Evolutionary conservation across 2,329 filamentous ascomycete genomes (phyloP).

Genomic region (Tolypocladium pustulatum): DNA sequence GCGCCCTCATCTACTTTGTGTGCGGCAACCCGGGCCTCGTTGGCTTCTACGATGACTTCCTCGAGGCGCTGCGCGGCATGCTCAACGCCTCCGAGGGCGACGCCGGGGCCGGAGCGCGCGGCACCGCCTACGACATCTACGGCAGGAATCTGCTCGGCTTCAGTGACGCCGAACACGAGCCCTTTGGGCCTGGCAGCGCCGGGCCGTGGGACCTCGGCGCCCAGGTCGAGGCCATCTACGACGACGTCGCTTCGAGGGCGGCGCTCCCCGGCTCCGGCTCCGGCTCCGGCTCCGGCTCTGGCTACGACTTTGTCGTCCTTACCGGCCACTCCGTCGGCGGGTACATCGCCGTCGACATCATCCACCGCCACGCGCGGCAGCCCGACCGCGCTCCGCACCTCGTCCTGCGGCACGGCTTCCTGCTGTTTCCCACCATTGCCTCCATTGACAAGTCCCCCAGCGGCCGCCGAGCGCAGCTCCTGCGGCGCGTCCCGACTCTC

Average conservation of each 20-base stretch:
- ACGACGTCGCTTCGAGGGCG: slow-evolving; percentile 22
- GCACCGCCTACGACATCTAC: slow-evolving; percentile 40
- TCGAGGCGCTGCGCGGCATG: slow-evolving; percentile 43
- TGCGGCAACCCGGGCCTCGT: slow-evolving; percentile 70
- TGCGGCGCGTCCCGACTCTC: slow-evolving; percentile 32
- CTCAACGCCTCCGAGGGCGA: slow-evolving; percentile 32
- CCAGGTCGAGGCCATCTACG: slow-evolving; percentile 37
- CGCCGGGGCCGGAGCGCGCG: neutral
- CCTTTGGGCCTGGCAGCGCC: slow-evolving; percentile 23
- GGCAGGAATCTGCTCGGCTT: slow-evolving; percentile 51
- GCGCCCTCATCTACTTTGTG: slow-evolving; percentile 57
- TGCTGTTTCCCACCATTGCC: slow-evolving; percentile 67
- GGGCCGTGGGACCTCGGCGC: slow-evolving; percentile 41
- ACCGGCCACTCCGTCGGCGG: slow-evolving; percentile 66
- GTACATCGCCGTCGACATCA: slow-evolving; percentile 60
- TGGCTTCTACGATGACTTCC: slow-evolving; percentile 61
- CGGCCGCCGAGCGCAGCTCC: slow-evolving; percentile 34
- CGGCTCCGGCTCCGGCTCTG: slow-evolving; percentile 18
- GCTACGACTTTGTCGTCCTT: slow-evolving; percentile 51
- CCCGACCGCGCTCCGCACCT: slow-evolving; percentile 22
- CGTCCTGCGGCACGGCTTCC: slow-evolving; percentile 41
- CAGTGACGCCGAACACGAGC: slow-evolving; percentile 38
- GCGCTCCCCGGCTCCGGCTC: slow-evolving; percentile 1
- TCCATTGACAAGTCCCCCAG: slow-evolving; percentile 55
- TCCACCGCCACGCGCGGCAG: slow-evolving; percentile 41